Evolutionary conservation across 495 filamentous ascomycete genomes (phyloP), one percentile per base, ranked within the genome.

Genomic region (Podospora tetraspora): DNA sequence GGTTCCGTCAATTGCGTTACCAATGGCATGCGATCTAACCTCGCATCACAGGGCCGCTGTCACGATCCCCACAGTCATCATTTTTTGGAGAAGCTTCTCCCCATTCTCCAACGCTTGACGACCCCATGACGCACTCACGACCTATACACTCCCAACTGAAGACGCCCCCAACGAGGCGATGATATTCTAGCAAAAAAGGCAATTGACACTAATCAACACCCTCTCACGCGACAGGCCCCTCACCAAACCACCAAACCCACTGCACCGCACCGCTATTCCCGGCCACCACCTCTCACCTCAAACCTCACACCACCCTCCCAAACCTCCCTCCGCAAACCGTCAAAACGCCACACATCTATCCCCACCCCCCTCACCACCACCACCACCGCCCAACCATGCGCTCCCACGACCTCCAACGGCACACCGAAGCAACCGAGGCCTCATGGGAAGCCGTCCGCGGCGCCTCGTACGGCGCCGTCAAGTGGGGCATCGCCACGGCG

Each of bases 401-500:
- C 69, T 70, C 80, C 68, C 67, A 72, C 68, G 80, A 78, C 69
- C 74, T 74, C 43, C 66, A 70, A 60, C 84, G 82, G n/a, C 82
- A 84, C 71, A 81, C 82, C 7, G 89, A 92, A 70, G 80, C 84
- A 13, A 82, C 82, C 72, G 78, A 79, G 59, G 90, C 89, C 66
- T 85, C 86, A 19, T 87, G 84, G 82, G 86, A 87, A 72, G 89
- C 87, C 34, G 77, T 80, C 16, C 84, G 84, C 63, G 90, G 90
- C 59, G 89, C 86, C 16, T 73, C 83, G 8, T 70, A 78, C 56
- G 90, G 90, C 6, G 88, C 88, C 25, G 76, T 83, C 27, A 90
- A 87, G 84, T 92, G 87, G 87, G 90, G 90, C 29, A 71, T 84
- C 30, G 85, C 80, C 27, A 80, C 81, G n/a, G 87, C 83, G 3